Evolutionary conservation across 495 filamentous ascomycete species (phyloP).

Genomic region (Neurospora intermedia): DNA sequence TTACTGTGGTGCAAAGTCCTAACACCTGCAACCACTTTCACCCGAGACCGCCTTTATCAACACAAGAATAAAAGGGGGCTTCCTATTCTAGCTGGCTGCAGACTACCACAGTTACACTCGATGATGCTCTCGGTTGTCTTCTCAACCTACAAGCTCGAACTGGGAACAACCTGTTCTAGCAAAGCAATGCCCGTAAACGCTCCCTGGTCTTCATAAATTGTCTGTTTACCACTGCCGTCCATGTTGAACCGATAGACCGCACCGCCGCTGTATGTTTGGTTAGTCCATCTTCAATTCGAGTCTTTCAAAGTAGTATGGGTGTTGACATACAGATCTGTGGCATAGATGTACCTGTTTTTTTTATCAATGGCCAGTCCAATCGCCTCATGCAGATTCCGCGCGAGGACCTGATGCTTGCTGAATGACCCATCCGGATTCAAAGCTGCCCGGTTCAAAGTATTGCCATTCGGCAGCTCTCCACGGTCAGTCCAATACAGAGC

Average conservation of each 20-base stretch:
- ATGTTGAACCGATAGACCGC: slow-evolving; percentile 34
- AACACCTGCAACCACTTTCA: not conserved
- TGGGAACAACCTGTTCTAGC: slow-evolving; percentile 2
- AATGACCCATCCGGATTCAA: slow-evolving; percentile 9
- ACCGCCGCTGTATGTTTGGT: slow-evolving; percentile 20
- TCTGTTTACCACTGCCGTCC: slow-evolving; percentile 31
- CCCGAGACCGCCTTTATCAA: not conserved
- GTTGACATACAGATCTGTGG: slow-evolving; percentile 28
- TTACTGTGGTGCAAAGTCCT: not conserved
- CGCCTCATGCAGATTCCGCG: slow-evolving; percentile 36
- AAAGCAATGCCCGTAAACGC: slow-evolving; percentile 18
- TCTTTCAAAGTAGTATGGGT: not conserved
- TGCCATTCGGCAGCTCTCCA: slow-evolving; percentile 39
- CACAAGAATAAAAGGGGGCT: not conserved
- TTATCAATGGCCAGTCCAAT: slow-evolving; percentile 38
- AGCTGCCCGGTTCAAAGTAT: slow-evolving; percentile 30
- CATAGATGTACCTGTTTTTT: slow-evolving; percentile 28
- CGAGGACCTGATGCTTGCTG: slow-evolving; percentile 11
- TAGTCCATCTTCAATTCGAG: not conserved
- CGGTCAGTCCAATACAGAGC: slow-evolving; percentile 47
- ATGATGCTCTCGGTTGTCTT: not conserved
- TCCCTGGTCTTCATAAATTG: slow-evolving; percentile 17
- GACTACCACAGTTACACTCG: not conserved
- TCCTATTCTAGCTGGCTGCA: not conserved
- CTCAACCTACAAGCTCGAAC: not conserved